Evolutionary conservation across 2,329 filamentous ascomycete genomes (phyloP), one percentile per base, ranked within the genome.

Genomic region (Paecilomyces niveus): DNA sequence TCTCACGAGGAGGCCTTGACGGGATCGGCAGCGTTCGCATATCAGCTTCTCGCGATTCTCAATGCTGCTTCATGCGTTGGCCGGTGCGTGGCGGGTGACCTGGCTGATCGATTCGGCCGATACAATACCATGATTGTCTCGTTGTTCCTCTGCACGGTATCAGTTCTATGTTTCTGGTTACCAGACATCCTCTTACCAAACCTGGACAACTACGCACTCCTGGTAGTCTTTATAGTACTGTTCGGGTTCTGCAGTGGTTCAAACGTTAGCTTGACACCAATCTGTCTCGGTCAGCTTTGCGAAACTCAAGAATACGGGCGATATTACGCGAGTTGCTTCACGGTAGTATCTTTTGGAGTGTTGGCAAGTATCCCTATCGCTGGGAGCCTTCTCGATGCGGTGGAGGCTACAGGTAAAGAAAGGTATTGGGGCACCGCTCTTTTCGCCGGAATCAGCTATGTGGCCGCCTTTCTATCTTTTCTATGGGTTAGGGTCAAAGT

Each of bases 241-340:
- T 92, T 92, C 68, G 90, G 90, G 1, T 90, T 92, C 65, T 83
- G 83, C 0, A 88, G 83, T 35, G 90, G 90, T 0, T 86, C 83
- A 29, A 88, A 89, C 63, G 89, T 94, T 62, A 84, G 82, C 8
- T 78, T 94, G 56, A 88, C 87, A 0, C 89, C 90, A 0, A 89
- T 93, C 0, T 90, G 89, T 66, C 84, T 93, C 7, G 87, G 89
- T 0, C 84, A 87, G 70, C 76, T 93, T 54, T 93, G 89, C 71
- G 82, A 83, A 63, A 90, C 87, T 15, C 82, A 88, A 64, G 79
- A 90, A 54, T 92, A 92, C 68, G 89, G 89, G 0, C 78, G 88
- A 1, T 90, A 91, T 70, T 92, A 91, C 65, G 88, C 88, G 1
- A 92, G 51, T 57, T 73, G 58, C 62, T 76, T 61, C 60, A 65